Evolutionary conservation across 768 basidiomycete genomes (phyloP), one percentile per base, ranked within the genome.

Genomic region (Trametes sanguinea): DNA sequence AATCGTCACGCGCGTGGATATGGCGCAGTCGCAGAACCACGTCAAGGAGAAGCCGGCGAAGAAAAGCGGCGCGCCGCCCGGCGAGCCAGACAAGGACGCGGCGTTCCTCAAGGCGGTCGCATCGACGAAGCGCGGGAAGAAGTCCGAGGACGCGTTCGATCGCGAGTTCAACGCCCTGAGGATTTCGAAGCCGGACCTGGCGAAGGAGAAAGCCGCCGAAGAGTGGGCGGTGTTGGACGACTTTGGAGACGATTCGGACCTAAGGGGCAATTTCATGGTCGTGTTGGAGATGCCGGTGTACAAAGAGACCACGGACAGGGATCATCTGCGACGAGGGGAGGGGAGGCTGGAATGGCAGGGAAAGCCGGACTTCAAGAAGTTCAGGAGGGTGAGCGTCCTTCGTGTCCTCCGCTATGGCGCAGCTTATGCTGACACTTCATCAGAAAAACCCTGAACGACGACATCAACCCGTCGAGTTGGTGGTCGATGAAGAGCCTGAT

Each of bases 201-300:
- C 74, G 57, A 73, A 69, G 3, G 79, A 80, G 30, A 81, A 84
- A 17, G 75, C 75, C 35, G 82, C 82, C 47, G 74, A 81, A 45
- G 79, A 81, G 48, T 89, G 86, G 87, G 79, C 76, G 2, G 71
- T 86, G 11, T 68, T 90, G 45, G 87, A 83, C 29, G 85, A 87
- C 42, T 88, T 90, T 70, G 87, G 83, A 27, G 84, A 88, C 60
- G 83, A 88, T 52, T 74, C 72, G 3, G 81, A 81, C 59, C 44
- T 92, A 39, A 72, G 87, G 47, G 90, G 90, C 0, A 92, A 92
- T 69, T 92, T 92, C 64, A 91, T 92, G 90, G 83, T 89, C 2
- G 82, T 91, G 32, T 74, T 88, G 33, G 87, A 89, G 61, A 75
- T 89, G 77, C 85, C 86, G 33, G 76, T 87, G 9, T 80, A 75